These are phyloP conservation scores for Daedaleopsis nitida DNA, from an alignment of 768 basidiomycete species.

Conservation along the genomic window DNA sequence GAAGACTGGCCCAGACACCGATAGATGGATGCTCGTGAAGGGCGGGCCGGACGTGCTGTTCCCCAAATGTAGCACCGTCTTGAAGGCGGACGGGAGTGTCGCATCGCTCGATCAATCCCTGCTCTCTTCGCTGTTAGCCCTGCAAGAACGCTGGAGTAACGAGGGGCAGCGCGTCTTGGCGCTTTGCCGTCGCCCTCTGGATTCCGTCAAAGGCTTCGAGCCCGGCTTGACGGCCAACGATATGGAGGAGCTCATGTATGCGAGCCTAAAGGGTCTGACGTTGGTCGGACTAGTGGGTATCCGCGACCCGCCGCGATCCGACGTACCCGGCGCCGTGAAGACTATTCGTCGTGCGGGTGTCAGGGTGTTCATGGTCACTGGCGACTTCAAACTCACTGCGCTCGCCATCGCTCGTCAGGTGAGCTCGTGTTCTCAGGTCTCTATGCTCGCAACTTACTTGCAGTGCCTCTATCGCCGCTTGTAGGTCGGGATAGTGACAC, in stretches of 20 bases:
- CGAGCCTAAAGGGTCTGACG: constrained; percentile 46
- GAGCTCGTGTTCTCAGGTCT: constrained; percentile 48
- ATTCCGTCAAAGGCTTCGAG: constrained; percentile 31
- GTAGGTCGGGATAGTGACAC: constrained; percentile 46
- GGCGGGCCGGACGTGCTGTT: constrained; percentile 63
- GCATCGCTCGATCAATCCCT: constrained; percentile 33
- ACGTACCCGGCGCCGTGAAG: constrained; percentile 53
- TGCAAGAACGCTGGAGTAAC: constrained; percentile 51
- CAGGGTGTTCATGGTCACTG: constrained; percentile 64
- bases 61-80: constrained; percentile 37
- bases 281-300: constrained; percentile 62
- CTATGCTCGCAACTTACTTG: constrained; percentile 24
- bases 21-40: constrained; percentile 49
- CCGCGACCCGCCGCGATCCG: constrained; percentile 59
- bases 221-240: constrained; percentile 34
- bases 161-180: constrained; percentile 65
- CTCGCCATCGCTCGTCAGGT: constrained; percentile 64
- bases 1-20: constrained; percentile 25
- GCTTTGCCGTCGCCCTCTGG: constrained; percentile 49
- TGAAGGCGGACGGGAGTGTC: constrained; percentile 37
- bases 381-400: constrained; percentile 62
- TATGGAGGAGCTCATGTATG: constrained; percentile 45
- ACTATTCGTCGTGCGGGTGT: constrained; percentile 59
- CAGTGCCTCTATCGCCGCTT: background rate
- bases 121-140: constrained; percentile 33